Percentiles rank a stretch among this genome's conserved stretches.
phyloP scores from a whole-genome alignment of 164 flowering plant species.

The Macadamia tetraphylla region DNA sequence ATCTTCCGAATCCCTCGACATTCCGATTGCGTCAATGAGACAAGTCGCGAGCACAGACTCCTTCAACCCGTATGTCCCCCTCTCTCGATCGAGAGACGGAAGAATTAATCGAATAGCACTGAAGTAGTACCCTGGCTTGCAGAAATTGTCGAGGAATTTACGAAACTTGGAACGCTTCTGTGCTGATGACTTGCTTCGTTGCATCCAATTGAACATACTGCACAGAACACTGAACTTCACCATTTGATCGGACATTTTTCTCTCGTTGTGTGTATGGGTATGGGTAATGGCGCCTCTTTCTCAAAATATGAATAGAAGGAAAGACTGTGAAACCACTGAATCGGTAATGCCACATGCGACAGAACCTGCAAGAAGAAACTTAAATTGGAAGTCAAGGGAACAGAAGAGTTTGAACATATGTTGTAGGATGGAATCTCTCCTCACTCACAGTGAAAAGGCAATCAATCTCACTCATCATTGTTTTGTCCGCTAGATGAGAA shows the following conservation, averaged over 20 bases:
- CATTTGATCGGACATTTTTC: slow-evolving; percentile 10
- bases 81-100: slow-evolving; percentile 78
- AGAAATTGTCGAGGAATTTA: slow-evolving; percentile 70
- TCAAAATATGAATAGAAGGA: neutral
- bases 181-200: slow-evolving; percentile 48
- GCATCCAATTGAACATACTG: slow-evolving; percentile 74
- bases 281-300: neutral
- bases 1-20: slow-evolving; percentile 76
- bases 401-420: no score
- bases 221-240: slow-evolving; percentile 61
- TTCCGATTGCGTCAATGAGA: slow-evolving; percentile 79
- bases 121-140: slow-evolving; percentile 59
- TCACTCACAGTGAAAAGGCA: no score
- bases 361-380: no score
- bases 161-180: slow-evolving; percentile 82
- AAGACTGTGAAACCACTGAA: no score
- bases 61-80: slow-evolving; percentile 80
- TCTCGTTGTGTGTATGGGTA: neutral
- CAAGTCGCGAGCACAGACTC: slow-evolving; percentile 77
- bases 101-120: slow-evolving; percentile 65
- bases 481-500: no score
- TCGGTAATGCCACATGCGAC: no score
- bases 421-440: no score
- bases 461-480: no score
- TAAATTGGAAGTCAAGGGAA: no score